A percentile compares a stretch with the other conserved stretches of the same genome.
Conservation (phyloP, 192 early-diverging fungal genomes). For the Podila minutissima region DNA sequence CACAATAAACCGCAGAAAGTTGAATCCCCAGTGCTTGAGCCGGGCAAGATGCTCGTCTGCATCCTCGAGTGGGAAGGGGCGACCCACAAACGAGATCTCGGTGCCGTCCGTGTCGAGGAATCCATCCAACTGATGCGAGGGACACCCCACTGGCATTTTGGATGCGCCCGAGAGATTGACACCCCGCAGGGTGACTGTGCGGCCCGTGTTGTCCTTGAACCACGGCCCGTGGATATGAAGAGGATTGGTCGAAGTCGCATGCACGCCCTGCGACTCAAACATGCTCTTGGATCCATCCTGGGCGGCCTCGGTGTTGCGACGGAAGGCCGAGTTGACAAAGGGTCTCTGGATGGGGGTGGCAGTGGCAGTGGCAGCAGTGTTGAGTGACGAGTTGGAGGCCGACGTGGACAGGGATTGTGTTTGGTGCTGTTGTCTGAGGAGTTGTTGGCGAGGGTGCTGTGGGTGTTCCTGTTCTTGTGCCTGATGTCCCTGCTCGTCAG, state of each 20-base stretch:
- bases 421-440: not conserved
- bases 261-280: constrained; percentile 18
- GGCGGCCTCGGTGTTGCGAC: not conserved
- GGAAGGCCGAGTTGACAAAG: constrained; percentile 19
- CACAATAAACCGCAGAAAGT: constrained; percentile 74
- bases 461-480: constrained; percentile 1
- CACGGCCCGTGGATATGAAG: constrained; percentile 43
- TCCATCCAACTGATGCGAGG: constrained; percentile 54
- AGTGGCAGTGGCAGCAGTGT: constrained; percentile 25
- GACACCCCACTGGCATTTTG: constrained; percentile 58
- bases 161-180: constrained; percentile 64
- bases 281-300: constrained; percentile 16
- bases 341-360: constrained; percentile 19
- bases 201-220: constrained; percentile 63
- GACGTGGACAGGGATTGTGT: constrained; percentile 4
- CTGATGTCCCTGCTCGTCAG: constrained; percentile 22
- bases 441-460: constrained; percentile 10
- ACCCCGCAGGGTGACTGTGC: constrained; percentile 61
- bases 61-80: constrained; percentile 76
- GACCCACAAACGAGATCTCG: constrained; percentile 73
- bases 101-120: constrained; percentile 66
- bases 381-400: constrained; percentile 26
- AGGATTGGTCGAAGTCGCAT: constrained; percentile 36
- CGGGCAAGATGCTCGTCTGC: constrained; percentile 78
- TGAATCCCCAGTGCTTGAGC: constrained; percentile 76